Conservation (phyloP, 2,329 filamentous ascomycete species). For the Amauroascus verrucosus region DNA sequence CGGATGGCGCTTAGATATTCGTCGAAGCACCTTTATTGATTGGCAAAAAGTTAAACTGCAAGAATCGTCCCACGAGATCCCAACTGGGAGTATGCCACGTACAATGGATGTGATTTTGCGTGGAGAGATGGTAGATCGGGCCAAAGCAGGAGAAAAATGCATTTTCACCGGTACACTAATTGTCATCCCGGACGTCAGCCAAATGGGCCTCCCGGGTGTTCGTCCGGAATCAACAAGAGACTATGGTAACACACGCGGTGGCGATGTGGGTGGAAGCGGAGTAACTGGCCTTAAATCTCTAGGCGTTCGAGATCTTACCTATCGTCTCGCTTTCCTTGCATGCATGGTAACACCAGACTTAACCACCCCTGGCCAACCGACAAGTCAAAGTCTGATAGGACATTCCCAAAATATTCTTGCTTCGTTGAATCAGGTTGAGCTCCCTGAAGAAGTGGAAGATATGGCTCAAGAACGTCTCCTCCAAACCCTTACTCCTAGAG, state of each 20-base stretch:
- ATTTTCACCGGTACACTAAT: slow-evolving; percentile 95
- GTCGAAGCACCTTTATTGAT: slow-evolving; percentile 94
- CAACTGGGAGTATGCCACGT: slow-evolving; percentile 94
- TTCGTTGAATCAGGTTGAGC: slow-evolving; percentile 63
- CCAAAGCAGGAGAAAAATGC: slow-evolving; percentile 95
- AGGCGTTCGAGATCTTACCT: slow-evolving; percentile 89
- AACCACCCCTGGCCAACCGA: slow-evolving; percentile 63
- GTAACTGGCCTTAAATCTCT: slow-evolving; percentile 82
- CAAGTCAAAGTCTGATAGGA: slow-evolving; percentile 57
- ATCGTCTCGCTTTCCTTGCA: slow-evolving; percentile 88
- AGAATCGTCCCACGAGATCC: slow-evolving; percentile 96
- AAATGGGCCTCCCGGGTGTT: slow-evolving; percentile 79
- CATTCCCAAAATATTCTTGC: slow-evolving; percentile 77
- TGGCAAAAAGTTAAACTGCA: slow-evolving; percentile 99
- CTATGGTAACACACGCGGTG: slow-evolving; percentile 62
- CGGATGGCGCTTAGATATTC: slow-evolving; percentile 94
- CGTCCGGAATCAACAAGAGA: slow-evolving; percentile 76
- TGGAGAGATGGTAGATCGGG: slow-evolving; percentile 93
- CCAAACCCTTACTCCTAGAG: slow-evolving; percentile 69
- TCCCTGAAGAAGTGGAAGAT: slow-evolving; percentile 64
- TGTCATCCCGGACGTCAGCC: slow-evolving; percentile 92
- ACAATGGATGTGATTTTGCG: slow-evolving; percentile 95
- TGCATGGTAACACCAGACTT: slow-evolving; percentile 93
- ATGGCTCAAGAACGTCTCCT: slow-evolving; percentile 80
- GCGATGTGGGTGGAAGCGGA: slow-evolving; percentile 72